These are phyloP conservation scores for Lachnellula suecica DNA, from an alignment of 2,329 filamentous ascomycete species.

Conservation along the genomic window DNA sequence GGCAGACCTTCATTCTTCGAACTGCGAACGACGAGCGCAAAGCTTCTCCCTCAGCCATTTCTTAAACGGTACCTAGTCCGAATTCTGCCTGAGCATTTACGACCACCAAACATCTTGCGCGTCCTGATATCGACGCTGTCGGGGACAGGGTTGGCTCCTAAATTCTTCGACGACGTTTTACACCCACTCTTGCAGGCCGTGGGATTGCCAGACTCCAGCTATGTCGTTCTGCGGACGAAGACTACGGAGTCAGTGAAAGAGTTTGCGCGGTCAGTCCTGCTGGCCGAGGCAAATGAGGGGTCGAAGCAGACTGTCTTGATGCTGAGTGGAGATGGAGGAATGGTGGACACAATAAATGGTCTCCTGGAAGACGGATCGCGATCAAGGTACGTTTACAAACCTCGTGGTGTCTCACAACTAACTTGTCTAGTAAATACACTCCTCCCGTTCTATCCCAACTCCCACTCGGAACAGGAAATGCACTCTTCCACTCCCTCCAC, in stretches of 20 bases:
- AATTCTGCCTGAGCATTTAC: slow-evolving; percentile 39
- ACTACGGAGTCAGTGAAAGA: slow-evolving; percentile 63
- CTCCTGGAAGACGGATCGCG: slow-evolving; percentile 37
- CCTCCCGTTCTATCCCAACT: slow-evolving; percentile 51
- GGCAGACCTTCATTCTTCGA: slow-evolving; percentile 23
- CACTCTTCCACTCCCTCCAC: slow-evolving; percentile 61
- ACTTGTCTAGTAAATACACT: slow-evolving; percentile 22
- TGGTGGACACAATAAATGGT: slow-evolving; percentile 79
- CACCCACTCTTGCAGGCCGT: slow-evolving; percentile 52
- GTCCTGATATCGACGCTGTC: slow-evolving; percentile 68
- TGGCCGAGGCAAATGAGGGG: slow-evolving; percentile 47
- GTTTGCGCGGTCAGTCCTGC: slow-evolving; percentile 53
- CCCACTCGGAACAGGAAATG: slow-evolving; percentile 66
- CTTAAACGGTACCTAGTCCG: slow-evolving; percentile 38
- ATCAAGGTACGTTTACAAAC: slow-evolving; percentile 23
- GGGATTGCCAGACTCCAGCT: slow-evolving; percentile 39
- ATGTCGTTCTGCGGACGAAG: slow-evolving; percentile 60
- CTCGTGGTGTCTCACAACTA: slow-evolving; percentile 17
- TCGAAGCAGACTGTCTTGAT: slow-evolving; percentile 66
- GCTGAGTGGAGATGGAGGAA: slow-evolving; percentile 83
- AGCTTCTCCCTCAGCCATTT: slow-evolving; percentile 38
- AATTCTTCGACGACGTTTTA: slow-evolving; percentile 56
- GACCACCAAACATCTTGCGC: slow-evolving; percentile 41
- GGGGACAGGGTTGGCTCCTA: slow-evolving; percentile 56
- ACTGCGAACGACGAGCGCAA: slow-evolving; percentile 30